A percentile compares a stretch with the other conserved stretches of the same genome.
Evolutionary conservation across 129 eudicot species (phyloP).

Genomic region (Lactuca saligna): DNA sequence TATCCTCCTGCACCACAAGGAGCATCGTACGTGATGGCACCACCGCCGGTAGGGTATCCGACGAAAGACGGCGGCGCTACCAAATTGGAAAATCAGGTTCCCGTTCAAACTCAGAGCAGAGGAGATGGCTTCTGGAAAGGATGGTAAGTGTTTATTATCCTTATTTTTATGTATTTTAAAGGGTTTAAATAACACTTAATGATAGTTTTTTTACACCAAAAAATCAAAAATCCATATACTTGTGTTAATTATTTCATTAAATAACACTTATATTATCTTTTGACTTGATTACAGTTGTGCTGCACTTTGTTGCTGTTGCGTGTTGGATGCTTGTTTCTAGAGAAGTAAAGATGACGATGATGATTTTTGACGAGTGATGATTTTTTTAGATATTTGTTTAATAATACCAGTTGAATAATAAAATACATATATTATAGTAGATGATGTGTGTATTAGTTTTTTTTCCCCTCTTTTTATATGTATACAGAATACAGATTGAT

Average conservation of each 20-base stretch:
- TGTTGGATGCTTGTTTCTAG: constrained; percentile 60
- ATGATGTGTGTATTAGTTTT: constrained; percentile 26
- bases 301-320: constrained; percentile 63
- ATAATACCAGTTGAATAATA: neutral
- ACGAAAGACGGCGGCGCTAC: constrained; percentile 21
- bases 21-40: constrained; percentile 32
- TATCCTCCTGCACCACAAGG: constrained; percentile 40
- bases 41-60: constrained; percentile 55
- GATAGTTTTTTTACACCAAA: neutral
- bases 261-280: neutral
- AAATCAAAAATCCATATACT: neutral
- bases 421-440: neutral
- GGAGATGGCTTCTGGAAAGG: constrained; percentile 77
- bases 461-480: neutral
- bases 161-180: neutral
- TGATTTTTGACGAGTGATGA: constrained; percentile 15
- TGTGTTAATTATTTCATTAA: neutral
- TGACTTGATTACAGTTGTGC: constrained; percentile 37
- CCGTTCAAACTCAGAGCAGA: constrained; percentile 32
- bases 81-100: constrained; percentile 11
- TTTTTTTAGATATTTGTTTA: constrained; percentile 24
- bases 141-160: constrained; percentile 34
- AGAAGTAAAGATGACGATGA: constrained; percentile 25
- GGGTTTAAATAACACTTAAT: too few species aligned
- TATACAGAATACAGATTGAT: constrained; percentile 14